phyloP scores from a whole-genome alignment of 192 early-diverging fungal genomes.

The Rhizophagus sp. region DNA sequence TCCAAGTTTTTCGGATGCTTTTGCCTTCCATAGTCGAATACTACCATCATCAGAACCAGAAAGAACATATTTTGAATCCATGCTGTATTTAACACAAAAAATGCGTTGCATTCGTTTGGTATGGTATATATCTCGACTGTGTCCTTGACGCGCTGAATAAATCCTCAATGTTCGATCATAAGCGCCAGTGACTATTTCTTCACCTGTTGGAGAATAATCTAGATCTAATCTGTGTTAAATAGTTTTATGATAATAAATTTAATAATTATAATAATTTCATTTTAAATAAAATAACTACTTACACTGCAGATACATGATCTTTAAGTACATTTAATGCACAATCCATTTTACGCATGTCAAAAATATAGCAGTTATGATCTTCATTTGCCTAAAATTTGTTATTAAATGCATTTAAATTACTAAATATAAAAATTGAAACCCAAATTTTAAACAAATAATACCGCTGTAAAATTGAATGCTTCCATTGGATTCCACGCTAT shows the following conservation, averaged over 20 bases:
- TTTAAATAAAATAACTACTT: constrained; percentile 34
- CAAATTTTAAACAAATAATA: constrained; percentile 26
- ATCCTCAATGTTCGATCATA: constrained; percentile 94
- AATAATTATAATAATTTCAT: background rate
- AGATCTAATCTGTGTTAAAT: constrained; percentile 70
- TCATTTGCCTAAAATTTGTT: constrained; percentile 73
- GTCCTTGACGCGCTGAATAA: constrained; percentile 76
- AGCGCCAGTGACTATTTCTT: constrained; percentile 93
- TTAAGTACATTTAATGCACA: constrained; percentile 84
- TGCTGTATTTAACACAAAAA: constrained; percentile 89
- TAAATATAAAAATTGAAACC: background rate
- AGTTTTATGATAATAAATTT: constrained; percentile 14
- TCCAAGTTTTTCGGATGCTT: constrained; percentile 86
- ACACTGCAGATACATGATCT: constrained; percentile 98
- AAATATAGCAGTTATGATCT: constrained; percentile 96
- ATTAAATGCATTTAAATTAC: background rate
- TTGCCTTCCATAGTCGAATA: constrained; percentile 95
- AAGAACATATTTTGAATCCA: constrained; percentile 94
- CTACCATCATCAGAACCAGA: constrained; percentile 98
- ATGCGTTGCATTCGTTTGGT: constrained; percentile 98
- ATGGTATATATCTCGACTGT: constrained; percentile 93
- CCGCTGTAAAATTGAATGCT: constrained; percentile 89
- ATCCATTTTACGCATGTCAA: constrained; percentile 97
- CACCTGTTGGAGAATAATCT: constrained; percentile 97
- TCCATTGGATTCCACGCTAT: constrained; percentile 99